These are phyloP conservation scores for Elaeis guineensis DNA, from an alignment of 176 grass and related monocot species.

Conservation along the genomic window DNA sequence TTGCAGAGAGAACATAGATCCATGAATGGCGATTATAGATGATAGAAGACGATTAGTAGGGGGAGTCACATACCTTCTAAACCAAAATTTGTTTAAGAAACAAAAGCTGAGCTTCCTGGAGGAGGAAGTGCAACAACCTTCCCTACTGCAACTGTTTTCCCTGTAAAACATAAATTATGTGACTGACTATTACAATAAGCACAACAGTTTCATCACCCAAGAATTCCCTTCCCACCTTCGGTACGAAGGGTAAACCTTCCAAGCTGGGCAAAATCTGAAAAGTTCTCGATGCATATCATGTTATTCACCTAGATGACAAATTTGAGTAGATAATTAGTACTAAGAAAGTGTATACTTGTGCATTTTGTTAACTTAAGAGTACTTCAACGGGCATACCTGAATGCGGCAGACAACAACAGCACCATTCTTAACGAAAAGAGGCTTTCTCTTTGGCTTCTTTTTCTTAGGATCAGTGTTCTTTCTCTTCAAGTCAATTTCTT, in stretches of 20 bases:
- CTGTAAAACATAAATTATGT: slow-evolving; percentile 27
- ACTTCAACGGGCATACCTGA: slow-evolving; percentile 42
- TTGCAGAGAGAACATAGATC: no score
- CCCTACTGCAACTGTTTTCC: slow-evolving; percentile 89
- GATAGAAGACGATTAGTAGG: no score
- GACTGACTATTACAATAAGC: neutral
- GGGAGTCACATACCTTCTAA: slow-evolving; percentile 23
- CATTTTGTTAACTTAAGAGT: neutral
- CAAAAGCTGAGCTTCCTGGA: slow-evolving; percentile 38
- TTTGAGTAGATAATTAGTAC: slow-evolving; percentile 1
- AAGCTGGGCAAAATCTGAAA: slow-evolving; percentile 76
- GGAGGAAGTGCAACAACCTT: slow-evolving; percentile 69
- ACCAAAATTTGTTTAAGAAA: slow-evolving; percentile 46
- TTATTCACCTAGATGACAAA: slow-evolving; percentile 57
- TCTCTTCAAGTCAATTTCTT: slow-evolving; percentile 83
- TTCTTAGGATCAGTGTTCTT: slow-evolving; percentile 68
- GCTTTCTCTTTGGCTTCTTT: slow-evolving; percentile 74
- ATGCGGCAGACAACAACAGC: slow-evolving; percentile 82
- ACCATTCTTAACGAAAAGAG: slow-evolving; percentile 96
- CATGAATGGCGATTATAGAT: no score
- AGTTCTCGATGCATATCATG: slow-evolving; percentile 88
- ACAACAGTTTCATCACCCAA: neutral
- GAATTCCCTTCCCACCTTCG: slow-evolving; percentile 41
- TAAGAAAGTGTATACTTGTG: neutral
- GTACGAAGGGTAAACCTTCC: slow-evolving; percentile 96